These are phyloP conservation scores for Elsinoe necatrix DNA, from an alignment of 2,329 filamentous ascomycete species.

Conservation along the genomic window DNA sequence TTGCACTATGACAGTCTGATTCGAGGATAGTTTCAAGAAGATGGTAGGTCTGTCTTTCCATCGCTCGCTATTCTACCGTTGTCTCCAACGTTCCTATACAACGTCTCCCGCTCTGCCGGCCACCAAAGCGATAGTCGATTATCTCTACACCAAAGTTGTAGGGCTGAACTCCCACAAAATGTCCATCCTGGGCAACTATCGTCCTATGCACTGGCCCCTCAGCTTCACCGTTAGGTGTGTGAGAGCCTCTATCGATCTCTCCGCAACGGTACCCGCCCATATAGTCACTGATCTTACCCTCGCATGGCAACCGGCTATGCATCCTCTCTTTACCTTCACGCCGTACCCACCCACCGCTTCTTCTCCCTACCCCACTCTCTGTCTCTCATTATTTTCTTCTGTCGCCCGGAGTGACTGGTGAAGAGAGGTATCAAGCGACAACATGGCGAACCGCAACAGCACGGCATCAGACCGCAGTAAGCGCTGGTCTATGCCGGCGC, in stretches of 20 bases:
- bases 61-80: conserved; percentile 12
- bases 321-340: conserved; percentile 10
- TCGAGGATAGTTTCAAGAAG: background rate
- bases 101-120: conserved; percentile 6
- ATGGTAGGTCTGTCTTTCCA: conserved; percentile 8
- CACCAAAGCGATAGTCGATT: conserved; percentile 1
- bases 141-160: conserved; percentile 8
- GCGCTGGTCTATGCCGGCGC: conserved; percentile 14
- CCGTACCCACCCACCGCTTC: background rate
- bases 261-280: conserved; percentile 12
- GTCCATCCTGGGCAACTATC: conserved; percentile 8
- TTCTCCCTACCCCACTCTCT: conserved; percentile 7
- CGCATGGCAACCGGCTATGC: conserved; percentile 14
- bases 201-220: conserved; percentile 10
- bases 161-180: conserved; percentile 6
- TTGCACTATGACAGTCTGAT: background rate
- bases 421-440: background rate
- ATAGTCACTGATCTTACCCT: conserved; percentile 13
- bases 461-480: conserved; percentile 10
- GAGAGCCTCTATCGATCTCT: conserved; percentile 15
- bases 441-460: conserved; percentile 11
- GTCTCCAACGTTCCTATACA: conserved; percentile 10
- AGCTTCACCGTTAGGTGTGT: conserved; percentile 2
- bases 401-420: background rate
- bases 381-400: conserved; percentile 10